Evolutionary conservation across 2,329 filamentous ascomycete species (phyloP).

Genomic region (Chaetothyriales sp.): DNA sequence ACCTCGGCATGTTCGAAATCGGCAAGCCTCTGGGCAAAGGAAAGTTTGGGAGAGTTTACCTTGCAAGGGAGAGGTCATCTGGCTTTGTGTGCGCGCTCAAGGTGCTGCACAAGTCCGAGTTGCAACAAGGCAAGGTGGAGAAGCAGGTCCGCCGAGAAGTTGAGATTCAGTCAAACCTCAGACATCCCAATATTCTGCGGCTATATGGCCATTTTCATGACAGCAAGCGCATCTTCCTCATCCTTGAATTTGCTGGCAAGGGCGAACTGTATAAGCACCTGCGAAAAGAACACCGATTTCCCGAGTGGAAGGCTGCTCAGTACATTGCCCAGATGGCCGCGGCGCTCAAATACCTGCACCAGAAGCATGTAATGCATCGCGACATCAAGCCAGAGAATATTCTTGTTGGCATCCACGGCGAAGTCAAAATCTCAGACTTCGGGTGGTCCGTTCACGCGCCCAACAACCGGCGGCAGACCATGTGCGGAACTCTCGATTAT

Average conservation of each 20-base stretch:
- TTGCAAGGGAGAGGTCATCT: slow-evolving; percentile 63
- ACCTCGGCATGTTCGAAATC: slow-evolving; percentile 90
- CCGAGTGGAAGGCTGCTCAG: slow-evolving; percentile 74
- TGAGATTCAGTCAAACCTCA: slow-evolving; percentile 76
- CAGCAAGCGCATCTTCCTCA: slow-evolving; percentile 73
- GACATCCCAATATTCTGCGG: slow-evolving; percentile 72
- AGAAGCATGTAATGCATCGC: slow-evolving; percentile 93
- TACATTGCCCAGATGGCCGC: slow-evolving; percentile 87
- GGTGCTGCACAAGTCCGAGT: slow-evolving; percentile 70
- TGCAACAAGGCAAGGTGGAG: slow-evolving; percentile 68
- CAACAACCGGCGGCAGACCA: slow-evolving; percentile 82
- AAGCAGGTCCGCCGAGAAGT: slow-evolving; percentile 80
- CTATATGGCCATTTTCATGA: slow-evolving; percentile 84
- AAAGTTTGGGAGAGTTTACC: slow-evolving; percentile 76
- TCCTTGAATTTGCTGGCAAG: slow-evolving; percentile 73
- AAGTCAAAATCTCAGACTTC: slow-evolving; percentile 98
- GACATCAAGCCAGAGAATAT: slow-evolving; percentile 99
- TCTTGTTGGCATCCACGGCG: slow-evolving; percentile 84
- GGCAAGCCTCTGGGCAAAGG: slow-evolving; percentile 74
- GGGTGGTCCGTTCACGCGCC: slow-evolving; percentile 97
- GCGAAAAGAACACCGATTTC: slow-evolving; percentile 62
- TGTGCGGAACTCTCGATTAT: slow-evolving; percentile 96
- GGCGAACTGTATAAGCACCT: slow-evolving; percentile 83
- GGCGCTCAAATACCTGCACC: slow-evolving; percentile 78
- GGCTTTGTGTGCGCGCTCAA: slow-evolving; percentile 80